These are phyloP conservation scores for Fusarium sp. DNA, from an alignment of 2,329 filamentous ascomycete genomes.

Conservation along the genomic window DNA sequence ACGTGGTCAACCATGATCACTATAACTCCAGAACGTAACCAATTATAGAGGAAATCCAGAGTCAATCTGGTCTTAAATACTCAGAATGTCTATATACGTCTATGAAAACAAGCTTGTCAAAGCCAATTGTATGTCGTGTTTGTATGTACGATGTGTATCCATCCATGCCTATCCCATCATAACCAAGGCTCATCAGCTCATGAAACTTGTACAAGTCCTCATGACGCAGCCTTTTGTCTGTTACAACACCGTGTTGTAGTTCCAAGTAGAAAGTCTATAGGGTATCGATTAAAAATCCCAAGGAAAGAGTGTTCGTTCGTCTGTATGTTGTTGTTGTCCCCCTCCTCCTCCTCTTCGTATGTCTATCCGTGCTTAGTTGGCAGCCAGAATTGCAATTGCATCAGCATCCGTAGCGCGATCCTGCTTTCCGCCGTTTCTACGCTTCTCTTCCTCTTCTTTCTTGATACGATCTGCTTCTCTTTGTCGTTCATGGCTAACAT, in stretches of 20 bases:
- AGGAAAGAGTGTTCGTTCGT: slow-evolving; percentile 26
- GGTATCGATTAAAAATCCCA: slow-evolving; percentile 41
- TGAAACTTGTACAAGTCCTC: background rate
- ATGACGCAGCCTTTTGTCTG: slow-evolving; percentile 8
- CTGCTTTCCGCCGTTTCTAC: slow-evolving; percentile 55
- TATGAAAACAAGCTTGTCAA: slow-evolving; percentile 32
- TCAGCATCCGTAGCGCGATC: slow-evolving; percentile 60
- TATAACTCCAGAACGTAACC: background rate
- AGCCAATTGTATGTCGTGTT: slow-evolving; percentile 11
- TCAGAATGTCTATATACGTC: slow-evolving; percentile 12
- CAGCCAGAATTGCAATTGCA: slow-evolving; percentile 66
- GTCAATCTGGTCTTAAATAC: background rate
- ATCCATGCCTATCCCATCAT: background rate
- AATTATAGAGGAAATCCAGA: background rate
- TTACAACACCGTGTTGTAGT: slow-evolving; percentile 5
- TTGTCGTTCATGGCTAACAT: slow-evolving; percentile 61
- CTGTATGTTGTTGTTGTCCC: slow-evolving; percentile 5
- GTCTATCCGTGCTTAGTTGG: slow-evolving; percentile 54
- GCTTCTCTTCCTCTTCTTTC: slow-evolving; percentile 55
- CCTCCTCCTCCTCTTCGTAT: background rate
- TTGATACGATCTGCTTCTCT: slow-evolving; percentile 56
- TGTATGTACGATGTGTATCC: slow-evolving; percentile 13
- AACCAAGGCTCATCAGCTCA: slow-evolving; percentile 18
- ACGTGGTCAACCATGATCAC: slow-evolving; percentile 21
- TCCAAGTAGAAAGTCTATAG: slow-evolving; percentile 39